phyloP scores from a whole-genome alignment of 441 rosid species.

The Populus hybrid region DNA sequence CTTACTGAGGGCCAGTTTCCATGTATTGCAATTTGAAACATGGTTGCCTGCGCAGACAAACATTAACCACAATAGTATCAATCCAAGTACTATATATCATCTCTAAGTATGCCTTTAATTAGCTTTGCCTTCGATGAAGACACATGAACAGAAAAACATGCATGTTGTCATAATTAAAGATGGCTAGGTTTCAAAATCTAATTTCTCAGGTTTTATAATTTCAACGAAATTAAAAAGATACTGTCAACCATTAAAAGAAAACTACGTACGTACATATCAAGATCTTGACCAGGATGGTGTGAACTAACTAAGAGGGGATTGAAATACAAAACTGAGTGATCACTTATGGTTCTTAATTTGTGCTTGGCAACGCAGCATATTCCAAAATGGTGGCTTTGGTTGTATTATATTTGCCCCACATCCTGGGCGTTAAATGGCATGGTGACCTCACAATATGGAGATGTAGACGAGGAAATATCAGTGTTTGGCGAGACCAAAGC shows the following conservation, averaged over 20 bases:
- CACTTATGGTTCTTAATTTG: neutral
- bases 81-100: too few species aligned
- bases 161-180: neutral
- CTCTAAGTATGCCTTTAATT: too few species aligned
- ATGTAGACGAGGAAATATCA: constrained; percentile 29
- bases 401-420: constrained; percentile 49
- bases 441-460: constrained; percentile 61
- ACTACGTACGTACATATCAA: too few species aligned
- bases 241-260: too few species aligned
- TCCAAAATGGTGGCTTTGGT: constrained; percentile 75
- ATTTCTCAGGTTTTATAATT: neutral
- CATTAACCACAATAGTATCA: too few species aligned
- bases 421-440: constrained; percentile 64
- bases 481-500: constrained; percentile 45
- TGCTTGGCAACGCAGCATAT: constrained; percentile 34
- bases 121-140: too few species aligned
- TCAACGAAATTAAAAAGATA: neutral
- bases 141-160: neutral
- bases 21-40: too few species aligned
- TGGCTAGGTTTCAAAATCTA: neutral
- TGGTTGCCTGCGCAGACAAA: too few species aligned
- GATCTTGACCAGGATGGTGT: neutral
- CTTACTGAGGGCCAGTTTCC: neutral
- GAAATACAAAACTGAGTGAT: neutral
- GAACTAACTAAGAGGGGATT: neutral